phyloP scores from a whole-genome alignment of 2,329 filamentous ascomycete genomes.

The Diplodia scrobiculata region DNA sequence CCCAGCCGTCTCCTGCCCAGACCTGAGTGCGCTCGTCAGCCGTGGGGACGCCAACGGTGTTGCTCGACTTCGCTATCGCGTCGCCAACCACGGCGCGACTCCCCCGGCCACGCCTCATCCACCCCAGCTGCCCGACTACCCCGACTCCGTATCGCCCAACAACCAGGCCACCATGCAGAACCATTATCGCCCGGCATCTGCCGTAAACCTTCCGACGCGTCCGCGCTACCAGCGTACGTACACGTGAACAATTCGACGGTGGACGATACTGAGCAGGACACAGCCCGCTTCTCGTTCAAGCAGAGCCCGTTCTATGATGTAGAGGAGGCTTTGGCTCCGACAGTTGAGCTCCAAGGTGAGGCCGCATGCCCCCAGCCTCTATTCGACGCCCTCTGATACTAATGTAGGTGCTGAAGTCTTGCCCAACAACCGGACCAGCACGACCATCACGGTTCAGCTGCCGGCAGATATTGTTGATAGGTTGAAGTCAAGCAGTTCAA shows the following conservation, averaged over 20 bases:
- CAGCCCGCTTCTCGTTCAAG: constrained; percentile 62
- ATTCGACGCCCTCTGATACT: not conserved
- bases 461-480: constrained; percentile 57
- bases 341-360: constrained; percentile 73
- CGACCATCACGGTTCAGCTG: constrained; percentile 61
- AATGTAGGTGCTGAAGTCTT: constrained; percentile 51
- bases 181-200: constrained; percentile 32
- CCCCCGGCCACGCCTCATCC: constrained; percentile 38
- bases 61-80: constrained; percentile 46
- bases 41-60: constrained; percentile 43
- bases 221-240: constrained; percentile 12
- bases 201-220: constrained; percentile 4
- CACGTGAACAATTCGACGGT: not conserved
- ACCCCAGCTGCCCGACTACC: constrained; percentile 32
- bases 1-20: constrained; percentile 35
- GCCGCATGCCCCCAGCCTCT: constrained; percentile 21
- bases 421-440: constrained; percentile 61
- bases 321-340: constrained; percentile 63
- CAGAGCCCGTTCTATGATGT: constrained; percentile 84
- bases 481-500: constrained; percentile 61
- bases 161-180: constrained; percentile 33
- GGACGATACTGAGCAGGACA: constrained; percentile 31
- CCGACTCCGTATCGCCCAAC: constrained; percentile 32
- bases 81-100: constrained; percentile 46
- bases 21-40: constrained; percentile 43